Evolutionary conservation across 2,329 filamentous ascomycete genomes (phyloP).

Genomic region (Lecanosticta acicola): DNA sequence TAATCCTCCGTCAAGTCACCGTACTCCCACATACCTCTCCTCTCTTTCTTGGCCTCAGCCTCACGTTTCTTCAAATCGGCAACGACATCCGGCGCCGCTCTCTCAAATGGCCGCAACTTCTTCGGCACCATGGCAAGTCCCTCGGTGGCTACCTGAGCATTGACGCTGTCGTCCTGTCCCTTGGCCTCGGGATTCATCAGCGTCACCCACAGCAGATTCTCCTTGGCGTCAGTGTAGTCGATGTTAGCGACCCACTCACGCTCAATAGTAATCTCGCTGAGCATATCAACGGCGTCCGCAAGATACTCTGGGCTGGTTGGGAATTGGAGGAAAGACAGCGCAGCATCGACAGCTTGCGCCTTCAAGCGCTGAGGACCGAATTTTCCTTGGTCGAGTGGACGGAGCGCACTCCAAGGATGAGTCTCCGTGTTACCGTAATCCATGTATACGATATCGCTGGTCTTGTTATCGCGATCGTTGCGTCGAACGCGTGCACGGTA

Average conservation of each 20-base stretch:
- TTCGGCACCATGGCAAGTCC: slow-evolving; percentile 86
- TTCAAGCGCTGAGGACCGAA: slow-evolving; percentile 79
- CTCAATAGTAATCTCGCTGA: slow-evolving; percentile 64
- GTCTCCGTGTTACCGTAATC: slow-evolving; percentile 95
- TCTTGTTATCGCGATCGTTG: slow-evolving; percentile 85
- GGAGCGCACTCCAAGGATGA: slow-evolving; percentile 75
- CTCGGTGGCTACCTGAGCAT: slow-evolving; percentile 76
- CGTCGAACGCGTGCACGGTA: slow-evolving; percentile 87
- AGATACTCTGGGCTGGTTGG: slow-evolving; percentile 79
- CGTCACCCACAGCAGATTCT: slow-evolving; percentile 73
- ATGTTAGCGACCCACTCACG: slow-evolving; percentile 84
- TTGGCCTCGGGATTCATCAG: slow-evolving; percentile 70
- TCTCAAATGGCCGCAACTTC: slow-evolving; percentile 90
- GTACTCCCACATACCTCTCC: slow-evolving; percentile 95
- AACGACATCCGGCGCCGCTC: slow-evolving; percentile 65
- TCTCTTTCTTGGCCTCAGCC: slow-evolving; percentile 69
- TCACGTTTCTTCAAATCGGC: slow-evolving; percentile 68
- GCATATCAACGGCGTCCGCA: slow-evolving; percentile 67
- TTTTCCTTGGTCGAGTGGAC: slow-evolving; percentile 70
- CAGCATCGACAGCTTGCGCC: slow-evolving; percentile 79
- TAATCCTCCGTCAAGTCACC: slow-evolving; percentile 85
- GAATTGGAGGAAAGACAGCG: slow-evolving; percentile 83
- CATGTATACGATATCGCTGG: slow-evolving; percentile 85
- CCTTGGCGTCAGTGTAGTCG: slow-evolving; percentile 72
- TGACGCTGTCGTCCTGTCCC: slow-evolving; percentile 70